Evolutionary conservation across 306 rosid species (phyloP), one percentile per base, ranked within the genome.

Genomic region (Amphicarpaea edgeworthii): DNA sequence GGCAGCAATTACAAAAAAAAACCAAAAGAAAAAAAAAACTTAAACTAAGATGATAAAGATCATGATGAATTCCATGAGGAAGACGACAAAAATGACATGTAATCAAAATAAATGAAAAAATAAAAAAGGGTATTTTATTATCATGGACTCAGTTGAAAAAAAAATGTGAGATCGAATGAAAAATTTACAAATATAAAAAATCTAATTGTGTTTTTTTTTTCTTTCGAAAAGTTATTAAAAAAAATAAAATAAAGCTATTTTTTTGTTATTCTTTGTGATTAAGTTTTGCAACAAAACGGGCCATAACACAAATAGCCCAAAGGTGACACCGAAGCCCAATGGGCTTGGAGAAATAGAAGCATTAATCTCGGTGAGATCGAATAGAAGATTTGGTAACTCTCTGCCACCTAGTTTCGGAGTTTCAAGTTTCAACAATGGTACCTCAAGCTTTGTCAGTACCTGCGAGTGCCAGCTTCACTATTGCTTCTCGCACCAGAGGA

Each of bases 401-500:
- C 8, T 59, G 0, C 6, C 20, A 17, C 24, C 3, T 47, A 5
- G 43, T 19, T 76, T 68, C 34, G n/a, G 11, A 14, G 54, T 16
- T 54, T 51, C 80, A 34, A 8, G 12, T 2, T 65, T 55, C 81
- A 47, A 8, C 73, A 81, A 73, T 73, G 68, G 93, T 50, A 68
- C 87, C 90, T 75, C 80, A 87, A 63, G 78, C 88, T 7, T 67
- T 90, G 65, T 85, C 95, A 23, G 73, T 86, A 6, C 81, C 91
- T 19, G 79, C 90, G 30, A 81, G 84, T 34, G 77, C 89, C 20
- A 85, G 78, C 86, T 90, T 90, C 85, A 77, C 95, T 6, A 54
- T 88, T 61, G 77, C 88, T 79, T 87, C 90, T 85, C 69, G 84
- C 77, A 46, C 57, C 61, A 80, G 62, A 86, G 80, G 67, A 86